Evolutionary conservation across 148 eudicot genomes (phyloP), one percentile per base, ranked within the genome.

Genomic region (Oxyria digyna): DNA sequence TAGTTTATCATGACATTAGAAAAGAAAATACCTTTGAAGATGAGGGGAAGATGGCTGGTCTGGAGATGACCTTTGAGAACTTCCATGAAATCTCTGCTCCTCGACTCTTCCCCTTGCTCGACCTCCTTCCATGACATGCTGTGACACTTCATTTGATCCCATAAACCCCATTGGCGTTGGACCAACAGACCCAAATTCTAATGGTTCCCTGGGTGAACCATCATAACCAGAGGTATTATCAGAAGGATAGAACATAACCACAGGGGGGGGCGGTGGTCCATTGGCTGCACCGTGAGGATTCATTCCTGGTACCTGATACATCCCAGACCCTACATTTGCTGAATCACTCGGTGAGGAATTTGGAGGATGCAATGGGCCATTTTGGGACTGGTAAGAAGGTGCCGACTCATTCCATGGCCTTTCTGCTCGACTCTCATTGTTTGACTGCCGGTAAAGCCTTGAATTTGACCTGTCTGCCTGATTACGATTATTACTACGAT

Each of bases 21-120:
- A 23, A 18, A 37, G 45, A 7, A 75, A 54, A 37, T 24, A 69
- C 93, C 91, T 82, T 71, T 75, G 84, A 66, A 80, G 69, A 75
- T 80, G 93, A 42, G 91, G 93, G 14, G 91, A 87, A 64, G 93
- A 84, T 32, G 96, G 89, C 48, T 78, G 91, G 59, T 89, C 91
- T 31, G 93, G 93, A 14, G 96, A 87, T 73, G 89, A 82, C 41
- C 37, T 76, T 31, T 75, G 91, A 10, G 88, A 78, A 57, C 68
- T 69, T 68, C 90, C 80, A 74, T 74, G 85, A 69, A 79, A 78
- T 67, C 87, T 81, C 67, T 74, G 88, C 43, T 85, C 89, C 67
- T 86, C 90, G 69, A 75, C 76, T 11, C 77, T 52, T 46, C 77
- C 81, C 76, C 84, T 74, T 31, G 69, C 37, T 59, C 78, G 81